These are phyloP conservation scores for Pythium angustatum DNA, from an alignment of 352 stramenopile species.

Conservation along the genomic window DNA sequence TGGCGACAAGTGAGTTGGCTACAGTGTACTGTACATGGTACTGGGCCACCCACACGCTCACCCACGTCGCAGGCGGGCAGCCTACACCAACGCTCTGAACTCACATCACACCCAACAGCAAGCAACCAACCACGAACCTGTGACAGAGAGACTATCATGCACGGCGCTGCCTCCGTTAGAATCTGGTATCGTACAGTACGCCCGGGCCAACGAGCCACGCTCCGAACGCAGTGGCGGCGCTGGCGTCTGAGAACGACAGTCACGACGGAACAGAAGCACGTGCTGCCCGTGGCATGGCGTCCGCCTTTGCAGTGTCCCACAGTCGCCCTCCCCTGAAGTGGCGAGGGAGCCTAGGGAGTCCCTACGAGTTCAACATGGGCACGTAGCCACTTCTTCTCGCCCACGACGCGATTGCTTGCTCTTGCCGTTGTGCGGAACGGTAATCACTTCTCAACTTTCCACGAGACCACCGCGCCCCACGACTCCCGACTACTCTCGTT, in stretches of 20 bases:
- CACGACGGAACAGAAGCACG: no score
- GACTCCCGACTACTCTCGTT: not conserved
- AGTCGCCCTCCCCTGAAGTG: not conserved
- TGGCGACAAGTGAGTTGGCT: not conserved
- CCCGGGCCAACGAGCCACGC: not conserved
- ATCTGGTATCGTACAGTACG: no score
- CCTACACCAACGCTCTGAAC: not conserved
- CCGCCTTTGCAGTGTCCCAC: not conserved
- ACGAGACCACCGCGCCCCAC: not conserved
- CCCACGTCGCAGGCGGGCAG: not conserved
- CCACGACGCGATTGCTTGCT: no score
- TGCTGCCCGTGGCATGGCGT: no score
- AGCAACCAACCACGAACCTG: no score
- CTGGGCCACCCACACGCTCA: not conserved
- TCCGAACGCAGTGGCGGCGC: not conserved
- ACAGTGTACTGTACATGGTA: no score
- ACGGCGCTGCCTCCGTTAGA: no score
- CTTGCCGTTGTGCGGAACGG: not conserved
- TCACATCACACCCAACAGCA: not conserved
- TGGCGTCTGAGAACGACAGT: slow-evolving; percentile 2
- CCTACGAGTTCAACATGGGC: no score
- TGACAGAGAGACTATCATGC: no score
- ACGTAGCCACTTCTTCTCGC: no score
- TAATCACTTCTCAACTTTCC: not conserved
- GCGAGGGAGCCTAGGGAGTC: no score